These are phyloP conservation scores for Salvia hispanica DNA, from an alignment of 257 asterid genomes.

Conservation along the genomic window DNA sequence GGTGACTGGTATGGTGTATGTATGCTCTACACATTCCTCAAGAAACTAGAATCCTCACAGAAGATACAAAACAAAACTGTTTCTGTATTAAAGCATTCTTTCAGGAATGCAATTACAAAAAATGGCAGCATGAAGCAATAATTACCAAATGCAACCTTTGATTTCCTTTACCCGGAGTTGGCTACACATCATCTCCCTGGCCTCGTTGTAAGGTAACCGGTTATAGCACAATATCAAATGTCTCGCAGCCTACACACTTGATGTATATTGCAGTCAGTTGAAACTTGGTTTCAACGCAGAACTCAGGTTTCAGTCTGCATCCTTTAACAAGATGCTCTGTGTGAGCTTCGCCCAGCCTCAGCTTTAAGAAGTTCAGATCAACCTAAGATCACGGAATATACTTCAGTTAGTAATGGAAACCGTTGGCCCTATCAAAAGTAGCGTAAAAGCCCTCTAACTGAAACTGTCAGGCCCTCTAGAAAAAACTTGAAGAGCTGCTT, in stretches of 20 bases:
- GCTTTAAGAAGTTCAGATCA: slow-evolving; percentile 54
- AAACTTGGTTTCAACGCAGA: slow-evolving; percentile 67
- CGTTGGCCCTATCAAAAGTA: no score
- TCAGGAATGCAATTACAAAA: slow-evolving; percentile 13
- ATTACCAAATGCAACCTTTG: not conserved
- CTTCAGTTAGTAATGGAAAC: slow-evolving; percentile 9
- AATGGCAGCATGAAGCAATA: slow-evolving; percentile 23
- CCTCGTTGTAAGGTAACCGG: slow-evolving; percentile 21
- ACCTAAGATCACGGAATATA: slow-evolving; percentile 45
- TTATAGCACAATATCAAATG: slow-evolving; percentile 73
- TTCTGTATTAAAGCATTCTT: not conserved
- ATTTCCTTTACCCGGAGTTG: slow-evolving; percentile 11
- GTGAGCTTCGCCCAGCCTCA: slow-evolving; percentile 80
- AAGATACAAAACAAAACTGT: slow-evolving; percentile 21
- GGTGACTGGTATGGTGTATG: slow-evolving; percentile 4
- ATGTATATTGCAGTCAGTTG: slow-evolving; percentile 74
- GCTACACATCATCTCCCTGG: slow-evolving; percentile 1
- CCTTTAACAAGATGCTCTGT: slow-evolving; percentile 80
- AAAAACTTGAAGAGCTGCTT: not conserved
- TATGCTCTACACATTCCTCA: slow-evolving; percentile 16
- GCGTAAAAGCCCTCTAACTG: not conserved
- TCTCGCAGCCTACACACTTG: slow-evolving; percentile 65
- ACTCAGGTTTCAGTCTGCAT: slow-evolving; percentile 73
- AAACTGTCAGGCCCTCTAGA: not conserved
- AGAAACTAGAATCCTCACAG: slow-evolving; percentile 2